Evolutionary conservation across 2,329 filamentous ascomycete species (phyloP), one percentile per base, ranked within the genome.

Genomic region (Trichoderma endophyticum): DNA sequence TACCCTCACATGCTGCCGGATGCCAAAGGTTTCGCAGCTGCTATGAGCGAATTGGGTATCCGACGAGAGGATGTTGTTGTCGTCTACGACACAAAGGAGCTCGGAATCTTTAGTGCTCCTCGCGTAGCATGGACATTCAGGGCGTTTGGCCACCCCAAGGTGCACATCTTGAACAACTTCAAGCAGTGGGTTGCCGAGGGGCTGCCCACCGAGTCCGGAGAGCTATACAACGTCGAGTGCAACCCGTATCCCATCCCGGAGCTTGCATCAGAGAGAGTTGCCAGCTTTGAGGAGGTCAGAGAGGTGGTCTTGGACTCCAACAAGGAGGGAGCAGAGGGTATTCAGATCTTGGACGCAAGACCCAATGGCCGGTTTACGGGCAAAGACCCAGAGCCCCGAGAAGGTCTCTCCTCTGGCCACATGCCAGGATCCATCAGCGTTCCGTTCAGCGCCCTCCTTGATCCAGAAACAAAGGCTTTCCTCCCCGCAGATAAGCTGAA

Each of bases 1-100:
- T 98, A 97, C 80, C 95, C 96, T 8, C 96, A 99, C 81, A 99
- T 99, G 96, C 89, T 99, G 3, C 96, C 96, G 3, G 91, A 88
- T 8, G 86, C 93, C 48, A 90, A 93, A 78, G 87, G 89, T 66
- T 98, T 99, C 79, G 93, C 93, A 59, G 88, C 91, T 69, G 93
- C 95, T 56, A 97, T 99, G 95, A 91, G 92, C 76, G 89, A 92
- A 75, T 84, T 99, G 63, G 96, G 96, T 8, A 96, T 99, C 75
- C 89, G 90, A 71, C 89, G 90, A 74, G 93, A 98, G 75, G 96
- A 99, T 76, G 92, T 90, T 43, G 89, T 99, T 4, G 96, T 99
- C 0, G 93, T 99, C 6, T 99, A 99, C 79, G 96, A 99, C 80
- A 92, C 90, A 32, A 91, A 93, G 74, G 95, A 98, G 84, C 84